Conservation (phyloP, 2,329 filamentous ascomycete genomes). For the Colletotrichum sp. region DNA sequence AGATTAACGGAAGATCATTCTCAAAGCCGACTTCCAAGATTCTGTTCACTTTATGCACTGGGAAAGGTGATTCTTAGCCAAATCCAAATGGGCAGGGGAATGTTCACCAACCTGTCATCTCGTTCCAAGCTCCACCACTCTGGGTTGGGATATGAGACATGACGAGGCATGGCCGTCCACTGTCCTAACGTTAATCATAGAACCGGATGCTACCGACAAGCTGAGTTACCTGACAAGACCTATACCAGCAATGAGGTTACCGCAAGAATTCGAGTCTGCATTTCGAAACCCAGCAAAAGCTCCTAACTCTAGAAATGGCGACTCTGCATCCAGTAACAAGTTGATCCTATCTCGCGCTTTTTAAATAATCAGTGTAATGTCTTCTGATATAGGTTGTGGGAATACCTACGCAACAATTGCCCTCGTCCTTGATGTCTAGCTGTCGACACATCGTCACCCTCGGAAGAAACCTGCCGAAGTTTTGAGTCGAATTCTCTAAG, state of each 20-base stretch:
- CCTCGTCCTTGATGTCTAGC: neutral
- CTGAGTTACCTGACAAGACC: neutral
- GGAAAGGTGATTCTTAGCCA: neutral
- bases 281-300: neutral
- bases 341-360: neutral
- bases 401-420: neutral
- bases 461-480: neutral
- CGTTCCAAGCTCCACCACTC: neutral
- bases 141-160: neutral
- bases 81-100: accelerated
- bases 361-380: neutral
- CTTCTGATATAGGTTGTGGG: neutral
- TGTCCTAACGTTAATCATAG: neutral
- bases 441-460: neutral
- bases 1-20: neutral
- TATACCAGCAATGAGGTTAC: neutral
- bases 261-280: neutral
- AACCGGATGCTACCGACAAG: accelerated
- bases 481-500: neutral
- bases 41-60: neutral
- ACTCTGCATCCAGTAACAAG: neutral
- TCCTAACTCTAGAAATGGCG: neutral
- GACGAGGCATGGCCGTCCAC: neutral
- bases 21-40: neutral
- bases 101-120: neutral